Base-by-base conservation (phyloP, 2,329 filamentous ascomycete species). In the Simplicillium sp. region DNA sequence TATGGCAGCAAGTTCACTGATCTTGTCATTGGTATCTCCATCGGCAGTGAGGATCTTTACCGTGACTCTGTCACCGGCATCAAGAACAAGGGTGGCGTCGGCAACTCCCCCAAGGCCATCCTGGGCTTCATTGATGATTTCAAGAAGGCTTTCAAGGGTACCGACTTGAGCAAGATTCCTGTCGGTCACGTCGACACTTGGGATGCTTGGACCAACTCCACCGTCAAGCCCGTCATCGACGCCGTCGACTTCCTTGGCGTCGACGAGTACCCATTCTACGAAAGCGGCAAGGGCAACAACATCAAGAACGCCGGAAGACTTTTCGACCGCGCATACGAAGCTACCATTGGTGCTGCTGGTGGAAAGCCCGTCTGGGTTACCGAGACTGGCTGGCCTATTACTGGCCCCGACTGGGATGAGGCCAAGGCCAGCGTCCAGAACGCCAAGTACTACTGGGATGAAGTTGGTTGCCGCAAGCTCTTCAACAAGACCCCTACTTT, bases 181-280 rank as follows among this genome's bases (percentile, higher is more conserved):
- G 63, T 81, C 46, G 78, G 79, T 18, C 80, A 84, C 58, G 80
- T 83, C 49, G 80, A 84, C 59, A 84, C 80, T 39, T 82, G 77
- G 73, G 77, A 77, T 35, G 70, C 67, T 36, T 80, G 75, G 75
- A 66, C 71, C 36, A 74, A 83, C 59, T 46, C 57, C 43, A 70
- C 68, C 53, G 82, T 81, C 65, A 68, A 68, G 50, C 59, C 63
- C 41, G 77, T 84, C 44, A 69, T 82, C 47, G 65, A 73, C 44
- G 77, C 75, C 41, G 67, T 74, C 45, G 80, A 84, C 64, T 83
- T 74, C 59, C 56, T 83, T 43, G 78, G 79, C 37, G 71, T 79
- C 32, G 76, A 83, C 48, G 76, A 76, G 53, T 82, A 81, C 57
- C 77, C 79, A 25, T 82, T 80, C 67, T 83, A 76, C 62, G 72